A percentile compares a stretch with the other conserved stretches of the same genome.
Evolutionary conservation across 176 grass and related monocot species (phyloP).

Genomic region (Otatea glauca): DNA sequence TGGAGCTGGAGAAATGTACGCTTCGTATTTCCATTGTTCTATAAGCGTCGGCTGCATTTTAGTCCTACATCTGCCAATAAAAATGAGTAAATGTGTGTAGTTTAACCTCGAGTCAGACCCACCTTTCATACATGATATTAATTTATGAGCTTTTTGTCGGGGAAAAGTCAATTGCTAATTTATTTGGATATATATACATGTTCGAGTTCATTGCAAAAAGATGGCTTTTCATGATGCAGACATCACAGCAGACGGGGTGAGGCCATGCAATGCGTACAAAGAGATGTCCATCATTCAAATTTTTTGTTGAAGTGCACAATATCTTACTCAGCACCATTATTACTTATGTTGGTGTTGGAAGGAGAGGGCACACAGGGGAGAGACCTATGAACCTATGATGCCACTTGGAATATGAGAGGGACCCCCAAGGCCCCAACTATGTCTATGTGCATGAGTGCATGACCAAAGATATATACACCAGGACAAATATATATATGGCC

Average conservation of each 20-base stretch:
- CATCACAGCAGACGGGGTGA: background rate
- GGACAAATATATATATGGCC: slow-evolving; percentile 45
- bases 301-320: background rate
- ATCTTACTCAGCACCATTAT: slow-evolving; percentile 37
- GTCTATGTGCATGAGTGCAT: slow-evolving; percentile 22
- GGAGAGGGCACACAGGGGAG: slow-evolving; percentile 20
- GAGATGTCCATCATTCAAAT: background rate
- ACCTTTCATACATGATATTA: background rate
- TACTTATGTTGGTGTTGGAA: slow-evolving; percentile 37
- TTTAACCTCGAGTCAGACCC: background rate
- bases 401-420: slow-evolving; percentile 43
- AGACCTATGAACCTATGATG: slow-evolving; percentile 9
- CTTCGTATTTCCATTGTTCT: background rate
- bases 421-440: slow-evolving; percentile 34
- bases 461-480: background rate
- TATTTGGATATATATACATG: too few relatives aligned
- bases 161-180: too few relatives aligned
- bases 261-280: background rate
- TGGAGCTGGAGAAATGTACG: too few relatives aligned
- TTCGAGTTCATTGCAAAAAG: background rate
- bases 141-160: too few relatives aligned
- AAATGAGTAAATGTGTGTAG: background rate
- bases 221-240: slow-evolving; percentile 32
- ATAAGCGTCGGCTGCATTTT: background rate
- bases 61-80: background rate